Evolutionary conservation across 2,329 filamentous ascomycete species (phyloP).

Genomic region (Didymella arachidicola): DNA sequence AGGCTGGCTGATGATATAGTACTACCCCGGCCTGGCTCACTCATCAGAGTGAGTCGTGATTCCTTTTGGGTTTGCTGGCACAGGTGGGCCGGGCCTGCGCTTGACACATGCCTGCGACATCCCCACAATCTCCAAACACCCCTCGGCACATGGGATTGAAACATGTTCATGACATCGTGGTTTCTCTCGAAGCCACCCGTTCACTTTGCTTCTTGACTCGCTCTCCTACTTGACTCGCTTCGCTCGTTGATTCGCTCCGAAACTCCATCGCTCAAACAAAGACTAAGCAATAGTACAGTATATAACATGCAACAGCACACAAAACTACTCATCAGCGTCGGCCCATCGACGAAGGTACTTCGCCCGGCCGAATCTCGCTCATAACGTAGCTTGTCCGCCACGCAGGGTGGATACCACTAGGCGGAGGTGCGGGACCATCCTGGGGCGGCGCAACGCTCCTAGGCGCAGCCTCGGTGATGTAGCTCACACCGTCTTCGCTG

Average conservation of each 20-base stretch:
- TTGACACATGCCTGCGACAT: slow-evolving; percentile 9
- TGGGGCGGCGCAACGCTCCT: slow-evolving; percentile 31
- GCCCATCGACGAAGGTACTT: slow-evolving; percentile 20
- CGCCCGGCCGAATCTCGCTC: slow-evolving; percentile 33
- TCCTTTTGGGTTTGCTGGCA: too few relatives aligned
- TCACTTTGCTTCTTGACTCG: background rate
- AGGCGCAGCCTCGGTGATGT: slow-evolving; percentile 71
- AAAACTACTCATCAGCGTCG: slow-evolving; percentile 1
- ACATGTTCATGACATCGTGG: slow-evolving; percentile 13
- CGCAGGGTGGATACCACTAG: slow-evolving; percentile 49
- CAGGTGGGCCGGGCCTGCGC: too few relatives aligned
- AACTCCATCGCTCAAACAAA: slow-evolving; percentile 11
- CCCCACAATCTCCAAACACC: slow-evolving; percentile 2
- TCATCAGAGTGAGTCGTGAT: too few relatives aligned
- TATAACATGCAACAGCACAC: background rate
- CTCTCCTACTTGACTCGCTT: background rate
- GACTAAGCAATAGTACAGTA: background rate
- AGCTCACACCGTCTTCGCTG: slow-evolving; percentile 77
- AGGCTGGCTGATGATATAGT: too few relatives aligned
- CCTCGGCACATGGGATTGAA: slow-evolving; percentile 2
- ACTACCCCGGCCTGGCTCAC: too few relatives aligned
- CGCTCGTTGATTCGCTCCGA: slow-evolving; percentile 2
- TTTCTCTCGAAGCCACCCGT: background rate
- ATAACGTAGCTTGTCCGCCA: slow-evolving; percentile 48
- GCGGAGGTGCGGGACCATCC: slow-evolving; percentile 25